Evolutionary conservation across 2,329 filamentous ascomycete genomes (phyloP).

Genomic region (Aspergillaceae sp.): DNA sequence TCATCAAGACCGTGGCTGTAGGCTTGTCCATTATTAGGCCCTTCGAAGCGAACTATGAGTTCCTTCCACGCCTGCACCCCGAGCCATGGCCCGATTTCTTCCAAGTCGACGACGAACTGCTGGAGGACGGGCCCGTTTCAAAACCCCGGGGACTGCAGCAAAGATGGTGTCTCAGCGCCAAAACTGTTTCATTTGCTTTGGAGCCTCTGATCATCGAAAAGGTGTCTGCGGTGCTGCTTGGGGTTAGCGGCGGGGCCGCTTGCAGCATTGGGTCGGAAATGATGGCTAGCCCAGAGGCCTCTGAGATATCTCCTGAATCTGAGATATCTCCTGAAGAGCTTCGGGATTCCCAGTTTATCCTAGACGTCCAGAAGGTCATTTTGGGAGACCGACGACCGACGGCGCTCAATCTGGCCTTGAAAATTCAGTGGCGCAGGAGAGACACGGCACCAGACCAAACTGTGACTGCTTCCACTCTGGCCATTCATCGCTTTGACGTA

Average conservation of each 20-base stretch:
- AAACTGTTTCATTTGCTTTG: constrained; percentile 64
- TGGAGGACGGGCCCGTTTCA: constrained; percentile 16
- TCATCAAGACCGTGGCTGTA: constrained; percentile 62
- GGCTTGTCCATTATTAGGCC: constrained; percentile 68
- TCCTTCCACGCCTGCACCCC: constrained; percentile 67
- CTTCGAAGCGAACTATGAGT: constrained; percentile 87
- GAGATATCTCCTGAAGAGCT: constrained; percentile 58
- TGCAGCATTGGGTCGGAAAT: constrained; percentile 41
- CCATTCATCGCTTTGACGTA: constrained; percentile 70
- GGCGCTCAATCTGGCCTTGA: constrained; percentile 64
- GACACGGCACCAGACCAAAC: constrained; percentile 21
- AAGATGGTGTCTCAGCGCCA: constrained; percentile 68
- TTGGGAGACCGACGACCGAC: constrained; percentile 75
- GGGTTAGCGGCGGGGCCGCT: constrained; percentile 53
- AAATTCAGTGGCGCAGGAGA: constrained; percentile 66
- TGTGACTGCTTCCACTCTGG: constrained; percentile 58
- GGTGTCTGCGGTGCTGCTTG: constrained; percentile 54
- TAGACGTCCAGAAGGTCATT: constrained; percentile 65
- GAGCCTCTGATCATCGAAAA: constrained; percentile 55
- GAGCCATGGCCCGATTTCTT: constrained; percentile 87
- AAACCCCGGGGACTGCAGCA: constrained; percentile 61
- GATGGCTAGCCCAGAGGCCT: constrained; percentile 18
- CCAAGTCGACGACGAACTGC: constrained; percentile 43
- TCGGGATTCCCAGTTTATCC: constrained; percentile 61
- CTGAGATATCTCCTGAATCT: constrained; percentile 49